Evolutionary conservation across 2,329 filamentous ascomycete species (phyloP), one percentile per base, ranked within the genome.

Genomic region (Hypoxylon sp.): DNA sequence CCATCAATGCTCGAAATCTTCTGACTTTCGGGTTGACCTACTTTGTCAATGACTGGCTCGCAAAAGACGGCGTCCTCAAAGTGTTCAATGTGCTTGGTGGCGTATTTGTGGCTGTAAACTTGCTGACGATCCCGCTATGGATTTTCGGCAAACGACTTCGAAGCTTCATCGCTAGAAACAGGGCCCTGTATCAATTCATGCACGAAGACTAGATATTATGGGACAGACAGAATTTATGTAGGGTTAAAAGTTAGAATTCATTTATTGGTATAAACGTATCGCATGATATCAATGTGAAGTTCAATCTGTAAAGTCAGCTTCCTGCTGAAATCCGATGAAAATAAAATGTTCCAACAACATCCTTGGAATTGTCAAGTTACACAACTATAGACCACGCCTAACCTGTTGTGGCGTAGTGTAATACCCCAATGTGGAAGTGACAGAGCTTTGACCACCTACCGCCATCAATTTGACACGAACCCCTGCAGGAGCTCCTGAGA

Each of bases 1-100:
- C 84, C 13, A 84, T 86, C 74, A 86, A 85, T 63, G 81, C 83
- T 4, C 78, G 84, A 58, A 84, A 85, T 61, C 67, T 85, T 31
- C 67, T 85, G 11, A 84, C 82, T 0, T 85, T 85, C 65, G 82
- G 81, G 1, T 67, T 84, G 52, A 84, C 82, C 1, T 83, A 81
- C 54, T 82, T 82, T 66, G 79, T 81, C 67, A 81, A 81, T 59
- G 75, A 78, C 67, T 82, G 81, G 81, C 70, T 81, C 2, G 75
- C 70, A 5, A 75, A 70, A 47, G 77, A 81, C 48, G 80, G 80
- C 0, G 73, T 79, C 0, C 71, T 82, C 11, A 69, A 74, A 11
- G 79, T 81, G 0, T 82, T 82, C 63, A 78, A 74, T 52, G 78
- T 82, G n/a, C 75, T 82, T 0, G 81, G 80, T 1, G 69, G 71